phyloP scores from a whole-genome alignment of 148 eudicot species.

The Chenopodium berlandieri region DNA sequence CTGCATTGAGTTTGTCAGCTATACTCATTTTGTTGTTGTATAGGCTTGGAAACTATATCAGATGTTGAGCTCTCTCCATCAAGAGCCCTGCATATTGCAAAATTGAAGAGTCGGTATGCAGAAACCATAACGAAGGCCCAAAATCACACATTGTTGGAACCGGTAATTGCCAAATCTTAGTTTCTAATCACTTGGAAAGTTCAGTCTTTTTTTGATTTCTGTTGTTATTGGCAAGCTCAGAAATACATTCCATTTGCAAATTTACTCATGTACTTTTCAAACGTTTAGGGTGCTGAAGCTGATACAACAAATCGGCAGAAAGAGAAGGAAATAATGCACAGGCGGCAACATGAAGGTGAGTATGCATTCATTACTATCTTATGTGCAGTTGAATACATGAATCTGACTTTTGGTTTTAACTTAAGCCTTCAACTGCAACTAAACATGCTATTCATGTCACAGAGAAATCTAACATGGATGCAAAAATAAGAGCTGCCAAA shows the following conservation, averaged over 20 bases:
- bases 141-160: conserved; percentile 43
- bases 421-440: neutral
- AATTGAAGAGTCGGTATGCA: conserved; percentile 75
- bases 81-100: conserved; percentile 77
- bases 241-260: neutral
- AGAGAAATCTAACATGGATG: conserved; percentile 67
- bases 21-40: conserved; percentile 3
- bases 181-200: neutral
- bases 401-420: neutral
- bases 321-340: conserved; percentile 55
- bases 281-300: conserved; percentile 40
- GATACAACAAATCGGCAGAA: conserved; percentile 42
- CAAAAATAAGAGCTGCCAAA: conserved; percentile 56
- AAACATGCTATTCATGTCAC: conserved; percentile 17
- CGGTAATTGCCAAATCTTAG: conserved; percentile 33
- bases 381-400: neutral
- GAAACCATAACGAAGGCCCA: conserved; percentile 72
- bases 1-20: neutral
- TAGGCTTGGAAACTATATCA: conserved; percentile 38
- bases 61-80: conserved; percentile 56
- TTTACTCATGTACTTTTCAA: neutral
- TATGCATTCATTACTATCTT: neutral
- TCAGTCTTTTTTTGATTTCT: neutral
- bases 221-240: neutral
- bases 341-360: conserved; percentile 59